Evolutionary conservation across 306 rosid genomes (phyloP).

Genomic region (Casuarina cunninghamiana): DNA sequence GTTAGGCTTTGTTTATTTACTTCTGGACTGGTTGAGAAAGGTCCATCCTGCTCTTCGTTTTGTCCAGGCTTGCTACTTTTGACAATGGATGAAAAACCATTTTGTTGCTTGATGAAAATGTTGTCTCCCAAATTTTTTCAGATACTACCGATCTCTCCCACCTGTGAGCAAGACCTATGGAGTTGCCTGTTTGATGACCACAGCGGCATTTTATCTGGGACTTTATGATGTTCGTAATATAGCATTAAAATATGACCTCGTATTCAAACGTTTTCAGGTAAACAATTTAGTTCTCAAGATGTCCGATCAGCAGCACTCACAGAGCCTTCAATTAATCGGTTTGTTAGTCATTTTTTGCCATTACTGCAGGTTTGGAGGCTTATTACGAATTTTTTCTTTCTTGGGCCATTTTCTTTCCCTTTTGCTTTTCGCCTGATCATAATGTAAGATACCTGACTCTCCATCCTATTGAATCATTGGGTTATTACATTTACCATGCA

Average conservation of each 20-base stretch:
- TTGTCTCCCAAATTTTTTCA: constrained; percentile 23
- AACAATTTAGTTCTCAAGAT: not conserved
- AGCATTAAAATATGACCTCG: constrained; percentile 41
- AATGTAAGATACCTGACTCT: constrained; percentile 42
- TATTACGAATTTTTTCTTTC: constrained; percentile 71
- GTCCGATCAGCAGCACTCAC: not conserved
- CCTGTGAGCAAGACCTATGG: constrained; percentile 78
- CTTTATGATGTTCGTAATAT: constrained; percentile 29
- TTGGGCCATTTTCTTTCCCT: constrained; percentile 59
- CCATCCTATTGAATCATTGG: not conserved
- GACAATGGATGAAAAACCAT: not conserved
- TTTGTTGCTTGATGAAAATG: not conserved
- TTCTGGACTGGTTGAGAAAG: not conserved
- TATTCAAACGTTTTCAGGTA: constrained; percentile 60
- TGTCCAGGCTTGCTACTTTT: not conserved
- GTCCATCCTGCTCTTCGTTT: not conserved
- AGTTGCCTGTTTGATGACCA: constrained; percentile 67
- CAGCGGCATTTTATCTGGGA: constrained; percentile 47
- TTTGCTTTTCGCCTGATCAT: constrained; percentile 55
- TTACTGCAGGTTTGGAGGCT: constrained; percentile 66
- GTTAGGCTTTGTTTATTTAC: not conserved
- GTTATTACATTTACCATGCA: not conserved
- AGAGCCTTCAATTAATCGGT: not conserved
- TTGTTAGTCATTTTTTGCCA: constrained; percentile 9
- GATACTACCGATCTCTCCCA: constrained; percentile 65